phyloP scores from a whole-genome alignment of 257 asterid species.

The Solanum rostratum region DNA sequence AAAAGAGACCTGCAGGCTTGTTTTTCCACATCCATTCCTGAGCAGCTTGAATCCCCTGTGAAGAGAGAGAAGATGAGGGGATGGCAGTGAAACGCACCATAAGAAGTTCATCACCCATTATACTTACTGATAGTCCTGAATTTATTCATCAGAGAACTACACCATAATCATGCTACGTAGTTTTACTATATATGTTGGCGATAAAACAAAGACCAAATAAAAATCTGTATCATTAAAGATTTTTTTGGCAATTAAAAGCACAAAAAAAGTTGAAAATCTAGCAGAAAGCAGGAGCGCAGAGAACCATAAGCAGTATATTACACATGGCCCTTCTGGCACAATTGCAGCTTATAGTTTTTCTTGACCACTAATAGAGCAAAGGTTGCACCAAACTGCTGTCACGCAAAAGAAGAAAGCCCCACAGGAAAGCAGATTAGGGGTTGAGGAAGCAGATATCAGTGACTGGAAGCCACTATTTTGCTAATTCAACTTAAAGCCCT shows the following conservation, averaged over 20 bases:
- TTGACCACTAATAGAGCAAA: background rate
- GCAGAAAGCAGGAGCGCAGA: background rate
- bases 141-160: background rate
- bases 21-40: constrained; percentile 66
- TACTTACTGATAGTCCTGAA: background rate
- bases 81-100: background rate
- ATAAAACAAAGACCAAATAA: background rate
- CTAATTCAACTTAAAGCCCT: background rate
- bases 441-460: background rate
- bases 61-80: background rate
- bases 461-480: background rate
- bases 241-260: background rate
- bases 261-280: background rate
- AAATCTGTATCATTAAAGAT: background rate
- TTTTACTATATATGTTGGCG: background rate
- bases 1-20: constrained; percentile 21
- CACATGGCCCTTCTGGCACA: background rate
- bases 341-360: background rate
- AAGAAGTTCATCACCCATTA: background rate
- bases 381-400: background rate
- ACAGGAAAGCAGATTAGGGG: background rate
- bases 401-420: background rate
- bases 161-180: background rate
- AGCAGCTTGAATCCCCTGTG: constrained; percentile 33
- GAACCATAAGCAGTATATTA: background rate